These are phyloP conservation scores for Verticillium nonalfalfae DNA, from an alignment of 2,329 filamentous ascomycete species.

Conservation along the genomic window DNA sequence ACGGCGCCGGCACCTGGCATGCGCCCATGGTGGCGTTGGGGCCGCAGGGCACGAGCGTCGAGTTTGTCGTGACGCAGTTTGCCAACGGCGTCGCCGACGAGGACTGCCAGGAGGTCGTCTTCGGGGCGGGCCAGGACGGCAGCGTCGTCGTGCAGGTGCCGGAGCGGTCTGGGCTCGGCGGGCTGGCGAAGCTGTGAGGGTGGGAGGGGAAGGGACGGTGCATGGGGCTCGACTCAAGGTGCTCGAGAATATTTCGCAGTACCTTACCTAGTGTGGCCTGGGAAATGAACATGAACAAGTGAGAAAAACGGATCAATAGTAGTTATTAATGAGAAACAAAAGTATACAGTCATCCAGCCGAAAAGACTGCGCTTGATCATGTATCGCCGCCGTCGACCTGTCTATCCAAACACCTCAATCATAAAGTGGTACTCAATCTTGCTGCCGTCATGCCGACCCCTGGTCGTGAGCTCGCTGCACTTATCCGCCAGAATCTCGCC, in stretches of 20 bases:
- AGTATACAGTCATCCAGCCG: too few relatives aligned
- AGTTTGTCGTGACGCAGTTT: constrained; percentile 88
- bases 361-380: too few relatives aligned
- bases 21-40: constrained; percentile 92
- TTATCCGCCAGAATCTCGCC: constrained; percentile 49
- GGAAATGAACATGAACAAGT: not conserved
- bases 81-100: constrained; percentile 75
- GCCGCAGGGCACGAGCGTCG: constrained; percentile 47
- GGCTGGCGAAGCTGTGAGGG: constrained; percentile 7
- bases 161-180: constrained; percentile 3
- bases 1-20: constrained; percentile 89
- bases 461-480: constrained; percentile 41
- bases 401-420: constrained; percentile 48
- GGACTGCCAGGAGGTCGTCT: constrained; percentile 77
- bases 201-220: too few relatives aligned
- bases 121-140: constrained; percentile 27
- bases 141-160: constrained; percentile 30
- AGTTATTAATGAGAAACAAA: too few relatives aligned
- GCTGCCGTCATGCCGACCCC: constrained; percentile 42
- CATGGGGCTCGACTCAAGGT: too few relatives aligned
- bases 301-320: too few relatives aligned
- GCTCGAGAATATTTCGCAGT: too few relatives aligned
- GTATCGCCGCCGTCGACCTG: not conserved
- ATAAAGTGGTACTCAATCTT: constrained; percentile 51
- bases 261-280: too few relatives aligned